These are phyloP conservation scores for Sordariomycetes sp. DNA, from an alignment of 2,329 filamentous ascomycete genomes.

Conservation along the genomic window DNA sequence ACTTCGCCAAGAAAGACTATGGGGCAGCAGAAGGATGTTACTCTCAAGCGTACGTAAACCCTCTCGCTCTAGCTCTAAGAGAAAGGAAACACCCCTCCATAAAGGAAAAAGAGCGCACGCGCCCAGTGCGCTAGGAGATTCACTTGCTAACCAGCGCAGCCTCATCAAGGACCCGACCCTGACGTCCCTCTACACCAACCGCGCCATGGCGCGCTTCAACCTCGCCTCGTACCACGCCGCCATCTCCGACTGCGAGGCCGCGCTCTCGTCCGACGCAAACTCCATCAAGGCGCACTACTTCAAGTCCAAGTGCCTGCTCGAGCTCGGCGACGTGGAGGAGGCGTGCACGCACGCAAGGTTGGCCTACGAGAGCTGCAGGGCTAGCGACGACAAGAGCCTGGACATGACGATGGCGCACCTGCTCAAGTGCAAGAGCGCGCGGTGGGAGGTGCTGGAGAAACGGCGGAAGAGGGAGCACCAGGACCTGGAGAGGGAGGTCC, in stretches of 20 bases:
- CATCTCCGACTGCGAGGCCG: conserved; percentile 67
- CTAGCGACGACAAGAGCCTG: conserved; percentile 56
- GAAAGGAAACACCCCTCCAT: too few relatives aligned
- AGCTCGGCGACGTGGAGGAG: conserved; percentile 53
- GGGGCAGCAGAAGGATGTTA: conserved; percentile 59
- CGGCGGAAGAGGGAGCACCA: conserved; percentile 44
- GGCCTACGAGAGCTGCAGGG: conserved; percentile 64
- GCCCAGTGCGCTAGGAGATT: too few relatives aligned
- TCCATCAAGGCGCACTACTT: conserved; percentile 80
- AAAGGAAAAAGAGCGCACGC: conserved; percentile 3
- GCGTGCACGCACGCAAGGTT: conserved; percentile 60
- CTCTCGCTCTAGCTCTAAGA: not conserved
- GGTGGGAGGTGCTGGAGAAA: conserved; percentile 71
- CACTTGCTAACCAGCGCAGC: conserved; percentile 25
- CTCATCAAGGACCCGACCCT: conserved; percentile 73
- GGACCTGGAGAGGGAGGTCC: conserved; percentile 51
- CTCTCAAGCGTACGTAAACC: conserved; percentile 53
- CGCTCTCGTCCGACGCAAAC: conserved; percentile 54
- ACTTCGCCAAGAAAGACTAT: conserved; percentile 58
- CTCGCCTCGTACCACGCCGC: conserved; percentile 65
- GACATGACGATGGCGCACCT: conserved; percentile 65
- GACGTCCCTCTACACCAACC: conserved; percentile 78
- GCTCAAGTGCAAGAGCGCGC: conserved; percentile 71
- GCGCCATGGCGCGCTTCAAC: conserved; percentile 73
- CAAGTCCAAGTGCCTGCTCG: conserved; percentile 75